phyloP scores from a whole-genome alignment of 2,329 filamentous ascomycete genomes.

The Aspergillus calidoustus region DNA sequence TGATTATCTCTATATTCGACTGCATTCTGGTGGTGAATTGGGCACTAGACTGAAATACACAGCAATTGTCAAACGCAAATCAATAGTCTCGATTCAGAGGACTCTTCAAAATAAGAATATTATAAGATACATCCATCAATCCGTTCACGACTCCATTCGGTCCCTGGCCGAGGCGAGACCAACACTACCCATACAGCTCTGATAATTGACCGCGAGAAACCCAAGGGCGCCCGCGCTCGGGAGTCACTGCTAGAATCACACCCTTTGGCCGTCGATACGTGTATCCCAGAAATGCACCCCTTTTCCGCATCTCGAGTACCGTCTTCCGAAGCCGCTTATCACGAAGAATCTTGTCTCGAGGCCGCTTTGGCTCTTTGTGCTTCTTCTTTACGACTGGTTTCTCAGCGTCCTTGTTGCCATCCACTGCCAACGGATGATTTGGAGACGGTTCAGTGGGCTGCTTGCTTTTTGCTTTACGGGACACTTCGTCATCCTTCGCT shows the following conservation, averaged over 20 bases:
- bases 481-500: conserved; percentile 11
- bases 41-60: background rate
- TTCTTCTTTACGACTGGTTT: conserved; percentile 39
- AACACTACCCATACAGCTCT: conserved; percentile 29
- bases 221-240: conserved; percentile 37
- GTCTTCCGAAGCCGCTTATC: conserved; percentile 68
- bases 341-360: conserved; percentile 82
- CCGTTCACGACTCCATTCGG: background rate
- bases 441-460: conserved; percentile 27
- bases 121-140: background rate
- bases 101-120: conserved; percentile 17
- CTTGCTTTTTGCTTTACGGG: background rate
- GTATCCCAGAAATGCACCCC: conserved; percentile 86
- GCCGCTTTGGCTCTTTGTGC: conserved; percentile 72
- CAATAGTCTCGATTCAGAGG: background rate
- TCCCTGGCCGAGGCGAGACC: background rate
- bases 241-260: conserved; percentile 39
- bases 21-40: background rate
- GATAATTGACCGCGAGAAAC: conserved; percentile 29
- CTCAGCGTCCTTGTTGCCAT: conserved; percentile 48
- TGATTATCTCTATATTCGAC: background rate
- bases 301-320: conserved; percentile 81
- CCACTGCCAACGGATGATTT: conserved; percentile 25
- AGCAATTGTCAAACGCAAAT: background rate
- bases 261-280: conserved; percentile 67